Conservation (phyloP, 805 yeast genomes). For the Kluyveromyces lactis region DNA sequence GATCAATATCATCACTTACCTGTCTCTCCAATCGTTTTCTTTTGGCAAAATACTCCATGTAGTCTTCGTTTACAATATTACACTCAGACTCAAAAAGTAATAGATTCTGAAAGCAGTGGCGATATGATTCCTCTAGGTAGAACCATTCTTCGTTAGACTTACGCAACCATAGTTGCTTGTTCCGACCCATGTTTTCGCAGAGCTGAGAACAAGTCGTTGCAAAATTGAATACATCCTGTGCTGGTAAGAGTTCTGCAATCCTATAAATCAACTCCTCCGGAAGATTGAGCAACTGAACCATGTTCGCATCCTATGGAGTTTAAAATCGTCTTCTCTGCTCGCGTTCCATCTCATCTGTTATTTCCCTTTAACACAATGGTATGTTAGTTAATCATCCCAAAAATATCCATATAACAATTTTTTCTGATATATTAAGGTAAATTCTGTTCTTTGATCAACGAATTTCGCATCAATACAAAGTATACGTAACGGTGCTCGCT, state of each 20-base stretch:
- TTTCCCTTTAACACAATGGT: too few species aligned
- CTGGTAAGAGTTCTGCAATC: neutral
- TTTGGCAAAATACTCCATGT: constrained; percentile 1
- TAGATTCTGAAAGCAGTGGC: neutral
- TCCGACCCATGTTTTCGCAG: neutral
- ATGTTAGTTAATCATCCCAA: too few species aligned
- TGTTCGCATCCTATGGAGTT: neutral
- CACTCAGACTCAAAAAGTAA: neutral
- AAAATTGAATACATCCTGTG: neutral
- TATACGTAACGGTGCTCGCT: too few species aligned
- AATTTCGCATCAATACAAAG: too few species aligned
- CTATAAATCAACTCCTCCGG: constrained; percentile 1
- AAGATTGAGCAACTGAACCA: neutral
- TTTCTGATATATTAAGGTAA: too few species aligned
- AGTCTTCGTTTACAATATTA: neutral
- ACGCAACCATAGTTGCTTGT: neutral
- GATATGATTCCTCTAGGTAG: neutral
- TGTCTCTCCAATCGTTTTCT: neutral
- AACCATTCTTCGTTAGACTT: constrained; percentile 1
- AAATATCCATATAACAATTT: too few species aligned
- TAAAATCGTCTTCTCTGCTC: too few species aligned
- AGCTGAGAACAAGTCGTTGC: neutral
- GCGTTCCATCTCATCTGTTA: too few species aligned
- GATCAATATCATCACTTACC: neutral
- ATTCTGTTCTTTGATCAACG: too few species aligned